Conservation (phyloP, 805 yeast species). For the Osmozyma mogii region DNA sequence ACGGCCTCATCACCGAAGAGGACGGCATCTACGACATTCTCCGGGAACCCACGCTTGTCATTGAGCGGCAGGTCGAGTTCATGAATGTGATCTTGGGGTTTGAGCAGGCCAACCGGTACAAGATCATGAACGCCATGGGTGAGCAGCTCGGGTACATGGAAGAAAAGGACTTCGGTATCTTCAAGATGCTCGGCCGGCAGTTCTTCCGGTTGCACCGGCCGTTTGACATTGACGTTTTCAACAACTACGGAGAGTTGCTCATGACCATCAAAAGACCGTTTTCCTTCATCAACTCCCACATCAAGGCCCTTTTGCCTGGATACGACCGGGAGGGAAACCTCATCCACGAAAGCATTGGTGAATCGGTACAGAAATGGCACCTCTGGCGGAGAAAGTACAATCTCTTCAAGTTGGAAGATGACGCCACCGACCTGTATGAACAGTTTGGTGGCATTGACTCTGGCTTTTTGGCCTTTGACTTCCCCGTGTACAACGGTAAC, state of each 20-base stretch:
- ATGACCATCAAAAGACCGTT: slow-evolving; percentile 75
- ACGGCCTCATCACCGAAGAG: slow-evolving; percentile 43
- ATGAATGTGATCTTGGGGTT: slow-evolving; percentile 83
- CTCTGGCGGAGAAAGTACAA: slow-evolving; percentile 87
- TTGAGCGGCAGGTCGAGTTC: slow-evolving; percentile 82
- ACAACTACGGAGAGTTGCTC: slow-evolving; percentile 50
- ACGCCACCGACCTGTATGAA: slow-evolving; percentile 38
- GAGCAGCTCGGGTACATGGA: slow-evolving; percentile 69
- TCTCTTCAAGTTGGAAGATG: slow-evolving; percentile 49
- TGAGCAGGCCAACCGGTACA: slow-evolving; percentile 83
- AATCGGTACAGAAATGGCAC: slow-evolving; percentile 90
- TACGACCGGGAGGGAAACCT: slow-evolving; percentile 26
- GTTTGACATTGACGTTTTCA: slow-evolving; percentile 64
- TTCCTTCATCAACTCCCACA: slow-evolving; percentile 81
- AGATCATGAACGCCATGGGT: slow-evolving; percentile 66
- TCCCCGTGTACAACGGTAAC: slow-evolving; percentile 58
- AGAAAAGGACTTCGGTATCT: slow-evolving; percentile 69
- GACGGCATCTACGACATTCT: slow-evolving; percentile 60
- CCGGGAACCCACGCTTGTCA: slow-evolving; percentile 74
- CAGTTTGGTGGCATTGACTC: slow-evolving; percentile 89
- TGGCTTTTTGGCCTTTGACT: slow-evolving; percentile 78
- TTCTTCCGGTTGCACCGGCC: slow-evolving; percentile 83
- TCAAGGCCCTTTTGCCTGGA: slow-evolving; percentile 63
- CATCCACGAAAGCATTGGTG: slow-evolving; percentile 57
- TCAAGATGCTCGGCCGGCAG: slow-evolving; percentile 72